phyloP scores from a whole-genome alignment of 2,329 filamentous ascomycete species.

The Colletotrichum orbiculare region DNA sequence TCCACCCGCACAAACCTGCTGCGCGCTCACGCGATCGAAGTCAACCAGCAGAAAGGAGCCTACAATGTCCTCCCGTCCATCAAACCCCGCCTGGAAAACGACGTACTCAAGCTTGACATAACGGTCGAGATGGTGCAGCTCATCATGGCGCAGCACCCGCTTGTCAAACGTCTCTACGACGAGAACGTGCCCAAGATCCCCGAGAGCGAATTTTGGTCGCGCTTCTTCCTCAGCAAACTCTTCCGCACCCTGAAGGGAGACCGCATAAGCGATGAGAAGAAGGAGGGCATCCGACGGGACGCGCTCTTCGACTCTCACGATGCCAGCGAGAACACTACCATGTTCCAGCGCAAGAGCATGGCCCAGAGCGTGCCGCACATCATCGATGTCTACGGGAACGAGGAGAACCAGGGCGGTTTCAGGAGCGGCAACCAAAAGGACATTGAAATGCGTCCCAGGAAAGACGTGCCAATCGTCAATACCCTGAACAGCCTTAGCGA shows the following conservation, averaged over 20 bases:
- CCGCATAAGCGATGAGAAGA: slow-evolving; percentile 81
- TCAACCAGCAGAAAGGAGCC: slow-evolving; percentile 84
- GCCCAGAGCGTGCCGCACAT: slow-evolving; percentile 83
- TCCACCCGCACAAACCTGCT: slow-evolving; percentile 86
- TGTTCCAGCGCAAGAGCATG: slow-evolving; percentile 64
- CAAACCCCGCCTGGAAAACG: slow-evolving; percentile 81
- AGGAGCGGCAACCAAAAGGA: slow-evolving; percentile 87
- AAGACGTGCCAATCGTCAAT: slow-evolving; percentile 87
- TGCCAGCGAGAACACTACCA: slow-evolving; percentile 72
- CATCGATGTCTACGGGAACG: slow-evolving; percentile 93
- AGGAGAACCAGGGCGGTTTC: slow-evolving; percentile 90
- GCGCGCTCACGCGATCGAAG: slow-evolving; percentile 90
- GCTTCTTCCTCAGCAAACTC: slow-evolving; percentile 91
- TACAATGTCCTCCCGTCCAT: slow-evolving; percentile 95
- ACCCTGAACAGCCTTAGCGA: slow-evolving; percentile 91
- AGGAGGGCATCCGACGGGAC: slow-evolving; percentile 64
- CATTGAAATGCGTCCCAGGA: slow-evolving; percentile 85
- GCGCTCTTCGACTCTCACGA: slow-evolving; percentile 88
- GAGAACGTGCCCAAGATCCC: slow-evolving; percentile 87
- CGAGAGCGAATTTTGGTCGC: slow-evolving; percentile 88
- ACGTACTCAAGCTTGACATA: slow-evolving; percentile 82
- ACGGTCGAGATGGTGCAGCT: slow-evolving; percentile 92
- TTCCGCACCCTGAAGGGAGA: slow-evolving; percentile 94
- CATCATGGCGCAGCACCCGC: slow-evolving; percentile 91
- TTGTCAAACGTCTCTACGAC: slow-evolving; percentile 91